phyloP scores from a whole-genome alignment of 345 rosid species.

The Gossypium arboreum region DNA sequence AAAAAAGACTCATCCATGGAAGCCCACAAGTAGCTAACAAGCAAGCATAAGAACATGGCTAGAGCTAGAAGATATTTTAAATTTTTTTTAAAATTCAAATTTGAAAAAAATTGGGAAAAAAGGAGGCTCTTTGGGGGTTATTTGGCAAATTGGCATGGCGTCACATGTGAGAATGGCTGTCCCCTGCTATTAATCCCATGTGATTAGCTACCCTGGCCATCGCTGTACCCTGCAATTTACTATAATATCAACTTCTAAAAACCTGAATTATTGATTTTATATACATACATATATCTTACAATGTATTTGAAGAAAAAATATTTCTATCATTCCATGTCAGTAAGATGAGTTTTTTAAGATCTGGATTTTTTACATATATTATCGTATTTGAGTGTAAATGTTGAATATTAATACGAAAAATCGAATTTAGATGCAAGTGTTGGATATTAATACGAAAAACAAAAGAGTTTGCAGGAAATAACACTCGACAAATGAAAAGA shows the following conservation, averaged over 20 bases:
- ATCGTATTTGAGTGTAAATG: neutral
- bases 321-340: constrained; percentile 14
- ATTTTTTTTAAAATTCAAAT: neutral
- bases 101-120: neutral
- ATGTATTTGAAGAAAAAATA: neutral
- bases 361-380: neutral
- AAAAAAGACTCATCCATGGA: constrained; percentile 19
- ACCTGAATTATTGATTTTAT: neutral
- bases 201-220: constrained; percentile 32
- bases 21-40: constrained; percentile 15
- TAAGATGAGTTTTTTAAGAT: constrained; percentile 9
- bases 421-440: neutral
- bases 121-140: neutral
- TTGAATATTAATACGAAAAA: no score
- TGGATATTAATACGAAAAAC: no score
- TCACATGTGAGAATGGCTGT: constrained; percentile 32
- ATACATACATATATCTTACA: neutral
- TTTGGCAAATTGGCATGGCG: constrained; percentile 19
- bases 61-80: neutral
- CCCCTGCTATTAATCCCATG: constrained; percentile 34
- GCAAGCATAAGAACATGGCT: constrained; percentile 1
- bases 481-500: neutral
- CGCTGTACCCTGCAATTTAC: constrained; percentile 5
- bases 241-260: constrained; percentile 6
- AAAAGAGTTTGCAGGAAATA: neutral